A percentile compares a stretch with the other conserved stretches of the same genome.
Conservation (phyloP, 495 filamentous ascomycete species). For the Tuber brumale region DNA sequence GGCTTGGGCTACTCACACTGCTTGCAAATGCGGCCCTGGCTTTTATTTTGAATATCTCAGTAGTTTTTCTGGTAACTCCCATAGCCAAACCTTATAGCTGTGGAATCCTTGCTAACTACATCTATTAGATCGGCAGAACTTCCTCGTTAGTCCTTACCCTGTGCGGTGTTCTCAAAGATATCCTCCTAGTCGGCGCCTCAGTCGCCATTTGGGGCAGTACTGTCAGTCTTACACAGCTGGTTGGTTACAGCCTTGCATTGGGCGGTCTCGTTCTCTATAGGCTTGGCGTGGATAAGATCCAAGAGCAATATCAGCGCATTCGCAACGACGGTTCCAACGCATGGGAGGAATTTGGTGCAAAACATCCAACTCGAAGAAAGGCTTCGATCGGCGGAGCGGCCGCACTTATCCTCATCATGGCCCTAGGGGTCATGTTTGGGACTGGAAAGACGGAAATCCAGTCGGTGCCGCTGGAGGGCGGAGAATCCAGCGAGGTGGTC, state of each 20-base stretch:
- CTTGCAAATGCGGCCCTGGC: constrained; percentile 74
- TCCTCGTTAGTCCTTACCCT: constrained; percentile 94
- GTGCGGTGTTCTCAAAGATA: constrained; percentile 97
- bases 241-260: constrained; percentile 90
- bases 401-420: constrained; percentile 60
- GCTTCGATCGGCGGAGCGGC: constrained; percentile 59
- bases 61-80: constrained; percentile 79
- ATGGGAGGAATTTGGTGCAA: constrained; percentile 82
- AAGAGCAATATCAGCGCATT: constrained; percentile 64
- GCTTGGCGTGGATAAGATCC: constrained; percentile 78
- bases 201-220: constrained; percentile 85
- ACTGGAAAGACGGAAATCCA: constrained; percentile 6
- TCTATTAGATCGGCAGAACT: constrained; percentile 82
- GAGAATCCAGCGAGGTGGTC: constrained; percentile 17
- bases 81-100: not conserved
- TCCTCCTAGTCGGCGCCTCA: constrained; percentile 81
- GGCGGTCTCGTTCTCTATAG: constrained; percentile 94
- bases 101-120: constrained; percentile 38
- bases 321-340: constrained; percentile 48
- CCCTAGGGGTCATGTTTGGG: constrained; percentile 48
- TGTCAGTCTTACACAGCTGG: constrained; percentile 75
- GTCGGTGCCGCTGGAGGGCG: constrained; percentile 6
- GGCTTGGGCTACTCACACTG: constrained; percentile 67
- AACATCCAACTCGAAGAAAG: constrained; percentile 68
- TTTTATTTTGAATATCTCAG: constrained; percentile 85